Percentiles rank a stretch among this genome's conserved stretches.
Conservation (phyloP, 805 yeast genomes). For the Starmerella riodocensis region DNA sequence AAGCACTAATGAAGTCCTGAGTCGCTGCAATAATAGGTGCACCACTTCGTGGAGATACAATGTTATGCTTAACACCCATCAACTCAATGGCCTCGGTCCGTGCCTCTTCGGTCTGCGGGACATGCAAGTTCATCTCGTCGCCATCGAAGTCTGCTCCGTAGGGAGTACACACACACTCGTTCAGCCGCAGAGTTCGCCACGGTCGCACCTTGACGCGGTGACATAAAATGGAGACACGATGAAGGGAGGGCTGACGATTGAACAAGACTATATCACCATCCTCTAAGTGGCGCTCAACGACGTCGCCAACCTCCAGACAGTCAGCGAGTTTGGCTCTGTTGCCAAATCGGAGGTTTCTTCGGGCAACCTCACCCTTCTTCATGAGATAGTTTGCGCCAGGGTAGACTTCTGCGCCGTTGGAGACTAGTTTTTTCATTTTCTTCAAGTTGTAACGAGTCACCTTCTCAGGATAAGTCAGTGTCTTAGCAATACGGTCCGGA, state of each 20-base stretch:
- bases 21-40: conserved; percentile 99
- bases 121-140: conserved; percentile 97
- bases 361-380: conserved; percentile 56
- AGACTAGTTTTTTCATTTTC: conserved; percentile 58
- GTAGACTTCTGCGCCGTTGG: conserved; percentile 75
- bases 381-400: conserved; percentile 94
- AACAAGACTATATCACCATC: conserved; percentile 94
- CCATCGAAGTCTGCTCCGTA: conserved; percentile 99
- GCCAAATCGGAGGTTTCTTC: conserved; percentile 82
- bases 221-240: conserved; percentile 81
- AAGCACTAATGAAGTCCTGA: conserved; percentile 97
- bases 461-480: conserved; percentile 88
- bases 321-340: conserved; percentile 67
- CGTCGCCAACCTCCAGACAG: conserved; percentile 70
- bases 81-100: conserved; percentile 95
- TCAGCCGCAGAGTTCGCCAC: conserved; percentile 93
- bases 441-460: conserved; percentile 77
- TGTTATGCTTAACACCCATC: conserved; percentile 94
- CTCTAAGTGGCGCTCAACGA: conserved; percentile 91
- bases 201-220: conserved; percentile 95
- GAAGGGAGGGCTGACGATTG: conserved; percentile 96
- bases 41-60: conserved; percentile 92
- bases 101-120: conserved; percentile 98
- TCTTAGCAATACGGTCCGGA: conserved; percentile 92
- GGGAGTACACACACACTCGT: conserved; percentile 98